Evolutionary conservation across 2,329 filamentous ascomycete species (phyloP).

Genomic region (Talaromyces atroroseus): DNA sequence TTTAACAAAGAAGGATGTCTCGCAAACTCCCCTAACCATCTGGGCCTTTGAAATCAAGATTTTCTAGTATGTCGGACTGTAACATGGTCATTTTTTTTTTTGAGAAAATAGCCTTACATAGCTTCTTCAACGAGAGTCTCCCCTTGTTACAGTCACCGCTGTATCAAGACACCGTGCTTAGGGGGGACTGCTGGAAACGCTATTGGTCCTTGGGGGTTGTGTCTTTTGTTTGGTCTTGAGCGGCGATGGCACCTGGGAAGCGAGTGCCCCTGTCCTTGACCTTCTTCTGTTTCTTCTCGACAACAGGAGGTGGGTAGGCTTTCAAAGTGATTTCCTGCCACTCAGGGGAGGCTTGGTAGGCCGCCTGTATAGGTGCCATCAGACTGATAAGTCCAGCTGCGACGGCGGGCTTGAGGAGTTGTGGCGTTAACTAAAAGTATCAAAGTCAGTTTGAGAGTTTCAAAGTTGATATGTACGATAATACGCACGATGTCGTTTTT

Average conservation of each 20-base stretch:
- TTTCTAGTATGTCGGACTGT: not conserved
- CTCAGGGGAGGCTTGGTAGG: conserved; percentile 64
- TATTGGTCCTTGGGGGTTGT: not conserved
- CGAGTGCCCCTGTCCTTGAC: conserved; percentile 68
- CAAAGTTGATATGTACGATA: not conserved
- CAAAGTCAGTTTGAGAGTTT: not conserved
- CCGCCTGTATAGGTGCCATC: conserved; percentile 69
- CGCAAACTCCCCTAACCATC: not conserved
- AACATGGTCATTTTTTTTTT: too few relatives aligned
- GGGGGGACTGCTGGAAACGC: too few relatives aligned
- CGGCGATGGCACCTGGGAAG: conserved; percentile 43
- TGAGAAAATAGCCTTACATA: too few relatives aligned
- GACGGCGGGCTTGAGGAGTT: conserved; percentile 80
- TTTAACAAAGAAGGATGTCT: too few relatives aligned
- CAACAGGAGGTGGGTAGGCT: conserved; percentile 69
- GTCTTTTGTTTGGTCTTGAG: not conserved
- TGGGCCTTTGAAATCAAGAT: not conserved
- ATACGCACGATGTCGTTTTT: conserved; percentile 63
- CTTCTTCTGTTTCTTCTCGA: conserved; percentile 69
- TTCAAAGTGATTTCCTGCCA: conserved; percentile 74
- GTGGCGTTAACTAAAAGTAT: conserved; percentile 60
- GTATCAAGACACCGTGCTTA: too few relatives aligned
- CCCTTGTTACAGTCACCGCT: too few relatives aligned
- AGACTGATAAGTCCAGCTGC: conserved; percentile 67
- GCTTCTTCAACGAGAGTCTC: too few relatives aligned